Evolutionary conservation across 1,284 basidiomycete species (phyloP), one percentile per base, ranked within the genome.

Genomic region (Vanrija humicola): DNA sequence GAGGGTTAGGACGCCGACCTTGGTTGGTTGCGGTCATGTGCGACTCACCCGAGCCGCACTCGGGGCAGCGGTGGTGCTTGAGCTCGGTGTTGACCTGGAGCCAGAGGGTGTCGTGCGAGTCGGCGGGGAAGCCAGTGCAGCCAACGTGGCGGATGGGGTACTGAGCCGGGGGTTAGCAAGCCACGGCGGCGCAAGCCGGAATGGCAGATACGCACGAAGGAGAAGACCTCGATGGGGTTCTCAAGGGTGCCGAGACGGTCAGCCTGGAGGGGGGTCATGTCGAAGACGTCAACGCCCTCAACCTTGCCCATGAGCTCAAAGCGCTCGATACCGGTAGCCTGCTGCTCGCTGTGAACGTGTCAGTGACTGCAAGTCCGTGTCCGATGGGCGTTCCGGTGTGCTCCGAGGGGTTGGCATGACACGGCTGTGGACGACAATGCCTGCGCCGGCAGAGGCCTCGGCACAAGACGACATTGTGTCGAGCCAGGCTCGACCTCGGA

Each of bases 251-350:
- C 95, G 73, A 93, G 77, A 70, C 90, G 85, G 78, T 85, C 87
- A 62, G 92, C 81, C 73, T 92, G 86, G 62, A 98, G 83, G 46
- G 93, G 89, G 64, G 84, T 83, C 75, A 87, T 83, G 78, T 97
- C 93, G 81, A 98, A 98, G 54, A 94, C 86, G 46, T 92, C 87
- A 50, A 91, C 79, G 55, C 93, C 94, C 78, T 93, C 85, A 70
- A 93, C 81, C 65, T 89, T 86, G 70, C 89, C 90, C 58, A 97
- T 79, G 50, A 96, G 81, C 80, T 98, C 90, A 74, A 94, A 86
- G 78, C 95, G 90, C 79, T 97, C 94, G 59, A 97, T 82, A 86
- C 95, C 94, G 64, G 95, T 98, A 28, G 94, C 84, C 80, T 98
- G 95, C 67, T 89, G 82, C 71, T 88, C 82, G 78, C 75, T 77